Base-by-base conservation (phyloP, 2,329 filamentous ascomycete genomes). In the Exophiala viscosa region DNA sequence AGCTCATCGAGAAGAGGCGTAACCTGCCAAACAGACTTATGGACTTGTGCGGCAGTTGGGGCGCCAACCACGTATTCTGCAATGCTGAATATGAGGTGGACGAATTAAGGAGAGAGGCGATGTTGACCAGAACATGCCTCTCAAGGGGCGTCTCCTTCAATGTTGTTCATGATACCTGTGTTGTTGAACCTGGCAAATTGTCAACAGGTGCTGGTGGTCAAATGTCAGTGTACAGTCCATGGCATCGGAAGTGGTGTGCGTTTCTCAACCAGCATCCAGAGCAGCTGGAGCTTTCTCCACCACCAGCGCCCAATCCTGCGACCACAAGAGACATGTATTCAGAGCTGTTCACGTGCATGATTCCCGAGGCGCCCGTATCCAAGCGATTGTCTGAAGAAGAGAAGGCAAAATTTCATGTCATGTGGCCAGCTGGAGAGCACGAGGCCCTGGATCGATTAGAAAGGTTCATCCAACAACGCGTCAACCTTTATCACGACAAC, bases 41-140 rank as follows among this genome's bases (percentile, higher is more conserved):
- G 1, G 78, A 84, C 46, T 72, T 91, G 36, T 81, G 87, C 66
- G 73, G 81, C 28, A 73, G 82, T 55, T 96, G 89, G 90, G 81
- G 81, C 0, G 86, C 82, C 1, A 85, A 77, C 44, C 87, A 93
- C 63, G 60, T 96, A 2, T 95, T 84, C 63, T 84, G 87, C 43
- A 96, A 95, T 65, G 82, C 90, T 52, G 90, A 96, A 67, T 96
- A 95, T 64, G 91, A 96, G 67, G 89, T 95, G 0, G 91, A 96
- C 65, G 91, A 96, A 70, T 70, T 96, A 52, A 77, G 90, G 39
- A 78, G 90, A 5, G 91, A 96, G 63, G 82, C 84, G 1, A 75
- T 74, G 23, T 70, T 95, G 63, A 77, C 88, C 1, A 77, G 73
- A 23, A 68, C 76, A 36, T 81, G 86, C 54, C 70, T 85, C 1